These are phyloP conservation scores for Vitis hybrid DNA, from an alignment of 177 flowering plant genomes.

Conservation along the genomic window DNA sequence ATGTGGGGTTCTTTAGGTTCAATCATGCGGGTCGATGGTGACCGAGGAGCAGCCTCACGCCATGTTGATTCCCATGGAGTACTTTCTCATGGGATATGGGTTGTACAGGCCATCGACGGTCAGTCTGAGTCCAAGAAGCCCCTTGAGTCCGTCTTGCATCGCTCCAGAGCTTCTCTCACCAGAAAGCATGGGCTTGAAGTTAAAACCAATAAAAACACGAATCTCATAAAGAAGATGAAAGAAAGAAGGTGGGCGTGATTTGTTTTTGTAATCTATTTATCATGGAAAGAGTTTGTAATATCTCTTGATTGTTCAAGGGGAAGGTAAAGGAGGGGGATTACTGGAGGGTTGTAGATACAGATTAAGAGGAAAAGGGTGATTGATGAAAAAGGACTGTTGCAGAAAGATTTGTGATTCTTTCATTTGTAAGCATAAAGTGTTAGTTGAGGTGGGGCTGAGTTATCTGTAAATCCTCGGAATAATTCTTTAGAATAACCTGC, in stretches of 20 bases:
- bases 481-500: conserved; percentile 3
- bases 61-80: conserved; percentile 94
- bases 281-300: conserved; percentile 6
- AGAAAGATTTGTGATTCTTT: conserved; percentile 28
- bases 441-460: conserved; percentile 12
- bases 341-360: conserved; percentile 27
- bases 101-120: conserved; percentile 55
- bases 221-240: conserved; percentile 21
- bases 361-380: neutral
- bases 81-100: conserved; percentile 87
- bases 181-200: conserved; percentile 95
- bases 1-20: conserved; percentile 51
- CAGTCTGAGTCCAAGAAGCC: conserved; percentile 83
- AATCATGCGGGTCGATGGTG: conserved; percentile 93
- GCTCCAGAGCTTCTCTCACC: conserved; percentile 93
- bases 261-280: conserved; percentile 5
- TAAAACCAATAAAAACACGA: conserved; percentile 87
- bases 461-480: conserved; percentile 25
- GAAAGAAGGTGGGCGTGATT: neutral
- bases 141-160: conserved; percentile 77
- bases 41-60: conserved; percentile 99
- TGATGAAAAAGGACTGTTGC: neutral
- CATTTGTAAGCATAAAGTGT: conserved; percentile 20
- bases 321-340: conserved; percentile 3
- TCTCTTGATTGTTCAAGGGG: conserved; percentile 12